Percentiles rank a stretch among this genome's conserved stretches.
Evolutionary conservation across 2,329 filamentous ascomycete genomes (phyloP).

Genomic region (Talaromyces sp.): DNA sequence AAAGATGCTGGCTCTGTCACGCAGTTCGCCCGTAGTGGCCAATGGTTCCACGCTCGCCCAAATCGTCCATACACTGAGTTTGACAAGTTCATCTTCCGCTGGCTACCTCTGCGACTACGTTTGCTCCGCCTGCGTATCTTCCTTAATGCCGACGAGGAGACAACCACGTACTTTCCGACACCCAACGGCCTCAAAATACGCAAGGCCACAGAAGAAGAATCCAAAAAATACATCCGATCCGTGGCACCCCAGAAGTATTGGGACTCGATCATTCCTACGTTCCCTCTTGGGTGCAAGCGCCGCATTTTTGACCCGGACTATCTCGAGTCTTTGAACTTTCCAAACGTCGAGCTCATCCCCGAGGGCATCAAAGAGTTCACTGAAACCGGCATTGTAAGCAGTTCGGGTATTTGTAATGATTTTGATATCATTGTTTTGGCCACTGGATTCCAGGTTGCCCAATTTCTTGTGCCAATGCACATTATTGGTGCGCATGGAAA

Average conservation of each 20-base stretch:
- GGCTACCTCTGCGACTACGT: slow-evolving; percentile 5
- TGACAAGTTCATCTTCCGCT: slow-evolving; percentile 10
- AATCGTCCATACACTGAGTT: slow-evolving; percentile 7
- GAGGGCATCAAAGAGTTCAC: not conserved
- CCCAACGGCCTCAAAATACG: not conserved
- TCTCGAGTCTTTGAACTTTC: not conserved
- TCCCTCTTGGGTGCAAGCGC: not conserved
- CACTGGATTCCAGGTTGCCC: slow-evolving; percentile 29
- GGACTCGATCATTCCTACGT: not conserved
- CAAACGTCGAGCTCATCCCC: not conserved
- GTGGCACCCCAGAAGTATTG: not conserved
- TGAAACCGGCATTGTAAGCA: not conserved
- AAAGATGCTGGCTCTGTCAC: slow-evolving; percentile 52
- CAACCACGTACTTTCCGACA: not conserved
- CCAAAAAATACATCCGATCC: not conserved
- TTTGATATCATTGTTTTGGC: slow-evolving; percentile 23
- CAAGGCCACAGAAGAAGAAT: not conserved
- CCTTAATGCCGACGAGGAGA: slow-evolving; percentile 1
- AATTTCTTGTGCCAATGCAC: not conserved
- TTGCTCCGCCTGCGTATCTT: not conserved
- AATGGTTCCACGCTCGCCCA: slow-evolving; percentile 7
- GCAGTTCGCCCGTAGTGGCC: slow-evolving; percentile 50
- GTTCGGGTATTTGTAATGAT: not conserved
- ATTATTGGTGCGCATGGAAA: not conserved
- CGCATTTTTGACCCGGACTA: not conserved